Evolutionary conservation across 163 green algal genomes (phyloP).

Genomic region (Volvox carteri): DNA sequence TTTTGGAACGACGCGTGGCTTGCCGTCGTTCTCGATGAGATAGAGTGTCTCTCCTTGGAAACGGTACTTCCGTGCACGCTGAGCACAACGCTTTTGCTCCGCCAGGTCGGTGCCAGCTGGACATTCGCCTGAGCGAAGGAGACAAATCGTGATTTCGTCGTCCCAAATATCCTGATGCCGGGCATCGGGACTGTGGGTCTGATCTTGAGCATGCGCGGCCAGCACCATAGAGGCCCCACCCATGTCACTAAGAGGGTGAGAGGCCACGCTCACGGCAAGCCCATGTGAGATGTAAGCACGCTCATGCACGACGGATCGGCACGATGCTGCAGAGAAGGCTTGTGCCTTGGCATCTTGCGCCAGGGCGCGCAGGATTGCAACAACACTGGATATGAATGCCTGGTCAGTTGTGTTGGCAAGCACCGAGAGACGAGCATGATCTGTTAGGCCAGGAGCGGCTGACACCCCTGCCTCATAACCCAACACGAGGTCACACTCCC

Average conservation of each 20-base stretch:
- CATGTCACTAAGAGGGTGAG: not conserved
- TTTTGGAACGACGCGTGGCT: not conserved
- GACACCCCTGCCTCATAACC: not conserved
- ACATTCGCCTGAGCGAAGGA: not conserved
- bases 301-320: no score
- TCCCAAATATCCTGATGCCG: slow-evolving; percentile 2
- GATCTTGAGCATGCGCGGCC: no score
- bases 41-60: not conserved
- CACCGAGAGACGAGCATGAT: not conserved
- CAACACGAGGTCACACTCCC: slow-evolving; percentile 11
- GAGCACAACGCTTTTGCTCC: not conserved
- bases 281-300: no score
- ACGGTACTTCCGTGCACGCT: not conserved
- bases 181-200: not conserved
- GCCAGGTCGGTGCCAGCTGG: no score
- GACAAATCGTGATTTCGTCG: not conserved
- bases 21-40: not conserved
- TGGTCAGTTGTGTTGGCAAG: no score
- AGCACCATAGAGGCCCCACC: not conserved
- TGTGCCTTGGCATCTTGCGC: no score
- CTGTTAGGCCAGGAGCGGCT: not conserved
- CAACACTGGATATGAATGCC: no score
- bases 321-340: no score
- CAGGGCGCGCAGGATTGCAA: no score
- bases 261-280: no score